Percentiles rank a stretch among this genome's conserved stretches.
Conservation (phyloP, 345 rosid species). For the Litchi chinensis region DNA sequence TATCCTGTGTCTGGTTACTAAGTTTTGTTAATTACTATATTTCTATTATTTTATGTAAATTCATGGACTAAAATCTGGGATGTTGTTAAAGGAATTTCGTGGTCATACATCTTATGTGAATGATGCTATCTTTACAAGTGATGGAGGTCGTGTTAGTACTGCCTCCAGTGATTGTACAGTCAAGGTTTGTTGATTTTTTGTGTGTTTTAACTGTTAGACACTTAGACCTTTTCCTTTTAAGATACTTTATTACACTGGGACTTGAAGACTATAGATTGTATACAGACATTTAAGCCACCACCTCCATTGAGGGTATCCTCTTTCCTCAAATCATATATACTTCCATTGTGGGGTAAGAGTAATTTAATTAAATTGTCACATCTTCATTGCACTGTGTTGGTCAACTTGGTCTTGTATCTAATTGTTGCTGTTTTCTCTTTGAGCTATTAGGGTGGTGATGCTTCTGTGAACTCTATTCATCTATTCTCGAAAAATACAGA, state of each 20-base stretch:
- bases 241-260: slow-evolving; percentile 59
- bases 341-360: background rate
- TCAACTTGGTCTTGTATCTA: slow-evolving; percentile 7
- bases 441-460: slow-evolving; percentile 81
- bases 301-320: slow-evolving; percentile 81
- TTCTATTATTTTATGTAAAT: slow-evolving; percentile 44
- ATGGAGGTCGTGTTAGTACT: slow-evolving; percentile 85
- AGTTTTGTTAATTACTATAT: background rate
- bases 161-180: slow-evolving; percentile 95
- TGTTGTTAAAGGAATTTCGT: slow-evolving; percentile 90
- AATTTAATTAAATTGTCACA: background rate
- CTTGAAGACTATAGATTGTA: slow-evolving; percentile 88
- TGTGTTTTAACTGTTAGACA: slow-evolving; percentile 4
- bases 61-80: slow-evolving; percentile 97
- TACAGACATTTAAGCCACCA: slow-evolving; percentile 92
- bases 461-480: slow-evolving; percentile 97
- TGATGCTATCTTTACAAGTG: slow-evolving; percentile 89
- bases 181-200: slow-evolving; percentile 44
- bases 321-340: slow-evolving; percentile 6
- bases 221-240: background rate
- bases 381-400: slow-evolving; percentile 11
- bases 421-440: slow-evolving; percentile 29
- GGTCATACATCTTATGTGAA: slow-evolving; percentile 91
- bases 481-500: slow-evolving; percentile 85
- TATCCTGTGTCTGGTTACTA: background rate